Base-by-base conservation (phyloP, 495 filamentous ascomycete species). In the Haplographium delicatum region DNA sequence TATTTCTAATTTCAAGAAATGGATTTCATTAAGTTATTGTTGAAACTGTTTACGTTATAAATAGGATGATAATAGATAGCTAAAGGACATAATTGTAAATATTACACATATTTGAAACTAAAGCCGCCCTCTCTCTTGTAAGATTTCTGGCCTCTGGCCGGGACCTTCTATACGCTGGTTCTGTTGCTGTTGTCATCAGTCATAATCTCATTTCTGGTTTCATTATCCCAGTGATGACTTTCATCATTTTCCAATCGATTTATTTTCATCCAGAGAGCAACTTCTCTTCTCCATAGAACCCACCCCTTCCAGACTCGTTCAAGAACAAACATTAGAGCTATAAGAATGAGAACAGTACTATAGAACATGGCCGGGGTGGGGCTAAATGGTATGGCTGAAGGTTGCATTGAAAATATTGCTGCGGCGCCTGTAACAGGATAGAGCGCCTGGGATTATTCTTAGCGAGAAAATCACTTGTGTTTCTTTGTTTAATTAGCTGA, bases 401-500 rank as follows among this genome's bases (percentile, higher is more conserved):
- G 39, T 26, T 42, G 39, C 39, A 42, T 42, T 5, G 39, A 42
- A 13, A 42, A 42, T 20, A 42, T 42, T 5, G 15, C 19, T 25
- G 15, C 39, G 4, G 39, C 3, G 3, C 23, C 6, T 15, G 22
- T 20, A 15, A 20, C n/a, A 19, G 39, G 39, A 25, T 13, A 42
- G 9, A 42, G 13, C 4, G 26, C 39, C 39, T 42, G 15, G 23
- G 22, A 25, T 24, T 25, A 25, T 26, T 6, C 6, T 42, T 23
- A 42, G 39, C 6, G 22, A 24, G 20, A 2, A 5, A n/a, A n/a
- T n/a, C n/a, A n/a, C n/a, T n/a, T n/a, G n/a, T n/a, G n/a, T n/a
- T n/a, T n/a, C n/a, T n/a, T n/a, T n/a, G 15, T 18, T 35, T 38
- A 15, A 11, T 7, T 38, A 5, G 10, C 35, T 2, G 22, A 18